phyloP scores from a whole-genome alignment of 23 red algal genomes.

The Agarophyton chilense region DNA sequence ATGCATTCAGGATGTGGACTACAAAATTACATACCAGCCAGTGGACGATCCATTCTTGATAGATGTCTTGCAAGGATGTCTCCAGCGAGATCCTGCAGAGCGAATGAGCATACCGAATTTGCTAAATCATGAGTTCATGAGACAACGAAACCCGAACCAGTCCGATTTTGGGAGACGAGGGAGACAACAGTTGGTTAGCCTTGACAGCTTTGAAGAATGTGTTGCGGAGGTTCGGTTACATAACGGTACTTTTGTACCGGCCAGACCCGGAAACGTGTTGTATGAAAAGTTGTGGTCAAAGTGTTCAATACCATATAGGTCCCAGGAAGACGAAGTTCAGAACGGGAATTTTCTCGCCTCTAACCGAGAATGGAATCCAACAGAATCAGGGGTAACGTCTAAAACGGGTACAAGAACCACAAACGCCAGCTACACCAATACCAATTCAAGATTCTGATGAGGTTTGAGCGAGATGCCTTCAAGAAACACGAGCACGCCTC shows the following conservation, averaged over 20 bases:
- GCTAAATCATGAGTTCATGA: conserved; percentile 43
- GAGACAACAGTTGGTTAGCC: not conserved
- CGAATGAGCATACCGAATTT: conserved; percentile 81
- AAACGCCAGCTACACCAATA: conserved; percentile 12
- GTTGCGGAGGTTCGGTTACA: not conserved
- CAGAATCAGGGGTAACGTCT: not conserved
- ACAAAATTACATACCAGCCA: conserved; percentile 33
- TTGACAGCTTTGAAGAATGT: not conserved
- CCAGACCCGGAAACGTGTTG: not conserved
- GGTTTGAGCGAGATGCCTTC: no score
- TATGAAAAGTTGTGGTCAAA: not conserved
- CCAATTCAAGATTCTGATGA: conserved; percentile 16
- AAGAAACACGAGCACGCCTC: not conserved
- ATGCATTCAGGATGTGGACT: conserved; percentile 82
- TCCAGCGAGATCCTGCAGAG: conserved; percentile 19
- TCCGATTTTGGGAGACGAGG: not conserved
- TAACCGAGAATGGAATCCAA: conserved; percentile 4
- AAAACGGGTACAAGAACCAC: conserved; percentile 21
- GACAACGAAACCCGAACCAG: not conserved
- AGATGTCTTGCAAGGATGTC: conserved; percentile 13
- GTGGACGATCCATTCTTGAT: conserved; percentile 5
- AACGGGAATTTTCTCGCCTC: not conserved
- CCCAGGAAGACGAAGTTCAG: not conserved
- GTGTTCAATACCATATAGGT: conserved; percentile 8
- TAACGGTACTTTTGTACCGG: not conserved